phyloP scores from a whole-genome alignment of 805 yeast species.

The Scheffersomyces stipitis region DNA sequence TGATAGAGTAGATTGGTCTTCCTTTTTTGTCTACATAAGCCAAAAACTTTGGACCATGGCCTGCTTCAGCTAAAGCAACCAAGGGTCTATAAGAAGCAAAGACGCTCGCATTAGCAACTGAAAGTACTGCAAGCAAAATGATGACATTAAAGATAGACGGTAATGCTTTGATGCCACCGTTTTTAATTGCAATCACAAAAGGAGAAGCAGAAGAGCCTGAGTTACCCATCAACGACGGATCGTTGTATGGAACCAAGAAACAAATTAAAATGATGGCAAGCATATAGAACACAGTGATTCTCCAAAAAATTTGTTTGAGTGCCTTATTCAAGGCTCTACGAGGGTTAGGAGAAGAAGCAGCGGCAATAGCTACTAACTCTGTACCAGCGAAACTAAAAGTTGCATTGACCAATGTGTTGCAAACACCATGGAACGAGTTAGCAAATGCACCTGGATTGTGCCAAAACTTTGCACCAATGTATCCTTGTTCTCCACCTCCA shows the following conservation, averaged over 20 bases:
- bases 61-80: slow-evolving; percentile 64
- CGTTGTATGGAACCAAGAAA: slow-evolving; percentile 51
- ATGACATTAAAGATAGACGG: slow-evolving; percentile 35
- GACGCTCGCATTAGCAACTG: slow-evolving; percentile 38
- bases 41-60: slow-evolving; percentile 58
- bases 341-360: slow-evolving; percentile 55
- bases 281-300: slow-evolving; percentile 51
- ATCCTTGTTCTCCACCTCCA: slow-evolving; percentile 44
- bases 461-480: slow-evolving; percentile 54
- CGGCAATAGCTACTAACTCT: slow-evolving; percentile 57
- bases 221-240: slow-evolving; percentile 23
- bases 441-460: slow-evolving; percentile 54
- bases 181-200: slow-evolving; percentile 37
- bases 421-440: slow-evolving; percentile 56
- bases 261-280: slow-evolving; percentile 49
- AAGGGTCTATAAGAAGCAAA: slow-evolving; percentile 46
- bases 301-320: slow-evolving; percentile 53
- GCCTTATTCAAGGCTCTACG: slow-evolving; percentile 55
- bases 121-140: slow-evolving; percentile 30
- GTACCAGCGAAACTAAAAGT: slow-evolving; percentile 64
- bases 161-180: slow-evolving; percentile 28
- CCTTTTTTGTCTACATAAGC: slow-evolving; percentile 74
- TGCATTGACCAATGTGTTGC: slow-evolving; percentile 52
- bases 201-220: slow-evolving; percentile 32
- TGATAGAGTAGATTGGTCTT: slow-evolving; percentile 71